Base-by-base conservation (phyloP, 768 basidiomycete genomes). In the Brasilioporus rufonigricans region DNA sequence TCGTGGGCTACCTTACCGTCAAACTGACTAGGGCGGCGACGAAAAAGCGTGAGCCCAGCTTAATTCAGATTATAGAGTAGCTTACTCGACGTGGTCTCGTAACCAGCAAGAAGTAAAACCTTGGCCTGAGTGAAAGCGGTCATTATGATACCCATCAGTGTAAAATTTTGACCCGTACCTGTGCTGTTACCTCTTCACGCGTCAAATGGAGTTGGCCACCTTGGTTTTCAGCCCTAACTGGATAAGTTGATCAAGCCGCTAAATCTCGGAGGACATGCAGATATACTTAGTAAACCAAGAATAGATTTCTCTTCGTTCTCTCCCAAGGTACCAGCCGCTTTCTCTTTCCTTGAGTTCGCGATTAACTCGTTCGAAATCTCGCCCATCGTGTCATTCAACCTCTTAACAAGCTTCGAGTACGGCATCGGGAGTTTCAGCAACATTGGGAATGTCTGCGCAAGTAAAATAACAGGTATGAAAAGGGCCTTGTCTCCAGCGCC, bases 21-120 rank as follows among this genome's bases (percentile, higher is more conserved):
- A 60, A 38, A 40, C 58, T 60, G 35, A 60, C 58, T 59, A 24
- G 1, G 4, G 13, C n/a, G 33, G 27, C 2, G 11, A 14, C 7
- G 11, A 41, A 31, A 23, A 12, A 13, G 26, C 7, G 18, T 41
- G 48, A 52, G 43, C 19, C 10, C 7, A 3, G 31, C 23, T 48
- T 10, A 0, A 16, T 33, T 12, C 19, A 13, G 12, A 24, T 12
- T 8, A 24, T 14, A 2, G 16, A 35, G 2, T 1, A 1, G 44
- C 69, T 40, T 56, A 72, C 75, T 69, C 1, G 75, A 75, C 1
- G 74, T 74, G 3, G 73, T 74, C 57, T 76, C 74, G 50, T 76
- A 77, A 13, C 74, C 76, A 18, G 71, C 70, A 33, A 76, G 45
- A 33, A 77, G 64, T 11, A 77, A 63, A 6, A 73, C 64, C 50